phyloP scores from a whole-genome alignment of 768 basidiomycete genomes.

The Boletus pseudo-olivaceus region DNA sequence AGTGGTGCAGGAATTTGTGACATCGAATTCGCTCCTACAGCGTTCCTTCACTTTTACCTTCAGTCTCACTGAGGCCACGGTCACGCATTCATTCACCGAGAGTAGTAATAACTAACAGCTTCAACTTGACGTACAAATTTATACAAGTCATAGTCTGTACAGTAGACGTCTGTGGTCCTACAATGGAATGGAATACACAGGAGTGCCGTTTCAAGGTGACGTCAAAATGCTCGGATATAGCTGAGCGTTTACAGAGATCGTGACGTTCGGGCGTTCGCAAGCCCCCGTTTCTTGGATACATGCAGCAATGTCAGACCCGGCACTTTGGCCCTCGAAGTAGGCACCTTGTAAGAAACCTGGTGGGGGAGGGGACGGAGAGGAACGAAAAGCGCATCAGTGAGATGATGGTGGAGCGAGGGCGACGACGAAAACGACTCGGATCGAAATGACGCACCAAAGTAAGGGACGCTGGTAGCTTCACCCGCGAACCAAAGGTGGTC shows the following conservation, averaged over 20 bases:
- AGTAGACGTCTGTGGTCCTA: no score
- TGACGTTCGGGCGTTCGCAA: constrained; percentile 24
- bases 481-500: constrained; percentile 57
- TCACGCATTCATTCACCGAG: no score
- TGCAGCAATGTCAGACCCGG: constrained; percentile 37
- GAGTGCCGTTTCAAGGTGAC: constrained; percentile 2
- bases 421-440: neutral
- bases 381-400: neutral
- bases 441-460: constrained; percentile 44
- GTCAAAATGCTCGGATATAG: constrained; percentile 27
- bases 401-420: neutral
- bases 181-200: no score
- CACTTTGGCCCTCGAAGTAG: constrained; percentile 49
- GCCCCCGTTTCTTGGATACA: constrained; percentile 36
- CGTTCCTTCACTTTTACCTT: no score
- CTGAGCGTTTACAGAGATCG: constrained; percentile 29
- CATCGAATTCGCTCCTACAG: no score
- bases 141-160: no score
- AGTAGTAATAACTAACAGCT: no score
- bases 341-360: constrained; percentile 56
- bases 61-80: no score
- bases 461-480: constrained; percentile 55
- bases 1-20: no score
- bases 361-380: no score
- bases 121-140: no score